Percentiles rank a stretch among this genome's conserved stretches.
Conservation (phyloP, 345 rosid species). For the Citrus sp. region DNA sequence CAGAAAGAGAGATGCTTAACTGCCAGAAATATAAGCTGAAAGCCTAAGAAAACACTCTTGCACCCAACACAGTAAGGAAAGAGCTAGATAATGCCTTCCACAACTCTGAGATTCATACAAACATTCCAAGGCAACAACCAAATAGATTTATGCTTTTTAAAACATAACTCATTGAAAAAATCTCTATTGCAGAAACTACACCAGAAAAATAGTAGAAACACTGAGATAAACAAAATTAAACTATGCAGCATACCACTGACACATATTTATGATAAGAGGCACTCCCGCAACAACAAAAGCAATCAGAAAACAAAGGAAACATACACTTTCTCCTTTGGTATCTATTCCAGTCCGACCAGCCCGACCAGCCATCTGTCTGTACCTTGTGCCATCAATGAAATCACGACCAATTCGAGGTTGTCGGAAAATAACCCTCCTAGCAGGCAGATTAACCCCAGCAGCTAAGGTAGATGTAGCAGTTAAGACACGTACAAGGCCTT, state of each 20-base stretch:
- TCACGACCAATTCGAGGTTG: slow-evolving; percentile 96
- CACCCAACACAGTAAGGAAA: neutral
- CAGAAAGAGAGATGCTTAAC: neutral
- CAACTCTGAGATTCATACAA: neutral
- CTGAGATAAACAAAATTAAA: neutral
- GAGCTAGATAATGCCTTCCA: neutral
- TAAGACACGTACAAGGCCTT: slow-evolving; percentile 82
- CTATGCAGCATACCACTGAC: neutral
- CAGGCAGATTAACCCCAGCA: slow-evolving; percentile 97
- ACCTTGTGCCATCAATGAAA: slow-evolving; percentile 96
- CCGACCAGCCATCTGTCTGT: slow-evolving; percentile 98
- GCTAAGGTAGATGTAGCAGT: slow-evolving; percentile 99
- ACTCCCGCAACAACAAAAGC: neutral
- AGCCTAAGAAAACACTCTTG: neutral
- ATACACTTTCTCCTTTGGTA: slow-evolving; percentile 96
- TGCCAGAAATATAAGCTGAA: neutral
- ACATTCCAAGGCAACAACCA: neutral
- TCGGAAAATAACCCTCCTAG: slow-evolving; percentile 96
- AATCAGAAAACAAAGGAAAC: slow-evolving; percentile 24
- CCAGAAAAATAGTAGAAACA: slow-evolving; percentile 4
- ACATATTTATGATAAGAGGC: neutral
- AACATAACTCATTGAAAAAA: neutral
- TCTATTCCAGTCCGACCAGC: slow-evolving; percentile 99
- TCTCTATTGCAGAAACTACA: neutral
- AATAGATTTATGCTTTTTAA: neutral